Percentiles rank a stretch among this genome's conserved stretches.
These are phyloP conservation scores for Beauveria caledonica DNA, from an alignment of 2,329 filamentous ascomycete species.

Conservation along the genomic window DNA sequence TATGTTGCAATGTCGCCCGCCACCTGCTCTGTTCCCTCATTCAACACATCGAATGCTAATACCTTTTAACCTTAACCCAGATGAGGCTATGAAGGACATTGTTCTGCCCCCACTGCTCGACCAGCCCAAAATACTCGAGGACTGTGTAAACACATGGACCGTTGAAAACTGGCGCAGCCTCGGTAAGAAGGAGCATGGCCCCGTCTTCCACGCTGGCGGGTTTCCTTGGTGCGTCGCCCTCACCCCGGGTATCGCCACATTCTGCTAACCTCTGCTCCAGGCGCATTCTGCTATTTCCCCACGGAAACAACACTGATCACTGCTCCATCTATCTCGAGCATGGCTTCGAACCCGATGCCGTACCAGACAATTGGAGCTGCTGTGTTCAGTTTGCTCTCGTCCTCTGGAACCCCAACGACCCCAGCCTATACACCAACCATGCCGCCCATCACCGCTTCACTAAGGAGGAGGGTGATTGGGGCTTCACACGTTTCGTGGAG, in stretches of 20 bases:
- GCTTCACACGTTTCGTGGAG: slow-evolving; percentile 94
- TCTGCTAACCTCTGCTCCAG: slow-evolving; percentile 33
- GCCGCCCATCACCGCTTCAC: slow-evolving; percentile 93
- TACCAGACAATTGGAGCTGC: slow-evolving; percentile 90
- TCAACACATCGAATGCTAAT: slow-evolving; percentile 16
- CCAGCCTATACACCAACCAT: slow-evolving; percentile 73
- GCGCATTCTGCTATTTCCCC: slow-evolving; percentile 93
- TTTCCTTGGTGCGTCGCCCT: slow-evolving; percentile 64
- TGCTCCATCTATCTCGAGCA: slow-evolving; percentile 96
- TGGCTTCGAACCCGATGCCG: slow-evolving; percentile 65
- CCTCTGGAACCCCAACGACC: slow-evolving; percentile 88
- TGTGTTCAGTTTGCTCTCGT: slow-evolving; percentile 94
- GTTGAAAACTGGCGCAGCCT: slow-evolving; percentile 75
- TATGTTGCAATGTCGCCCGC: slow-evolving; percentile 26
- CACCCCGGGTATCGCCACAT: neutral
- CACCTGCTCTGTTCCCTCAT: neutral
- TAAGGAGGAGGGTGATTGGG: slow-evolving; percentile 94
- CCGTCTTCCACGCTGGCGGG: slow-evolving; percentile 76
- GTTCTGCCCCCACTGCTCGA: slow-evolving; percentile 64
- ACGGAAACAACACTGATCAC: slow-evolving; percentile 87
- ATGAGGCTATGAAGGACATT: slow-evolving; percentile 76
- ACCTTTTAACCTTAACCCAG: slow-evolving; percentile 31
- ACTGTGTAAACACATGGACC: slow-evolving; percentile 75
- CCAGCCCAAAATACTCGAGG: slow-evolving; percentile 72
- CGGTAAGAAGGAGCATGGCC: slow-evolving; percentile 76